Conservation (phyloP, 805 yeast species). For the Alloascoidea hylecoeti region DNA sequence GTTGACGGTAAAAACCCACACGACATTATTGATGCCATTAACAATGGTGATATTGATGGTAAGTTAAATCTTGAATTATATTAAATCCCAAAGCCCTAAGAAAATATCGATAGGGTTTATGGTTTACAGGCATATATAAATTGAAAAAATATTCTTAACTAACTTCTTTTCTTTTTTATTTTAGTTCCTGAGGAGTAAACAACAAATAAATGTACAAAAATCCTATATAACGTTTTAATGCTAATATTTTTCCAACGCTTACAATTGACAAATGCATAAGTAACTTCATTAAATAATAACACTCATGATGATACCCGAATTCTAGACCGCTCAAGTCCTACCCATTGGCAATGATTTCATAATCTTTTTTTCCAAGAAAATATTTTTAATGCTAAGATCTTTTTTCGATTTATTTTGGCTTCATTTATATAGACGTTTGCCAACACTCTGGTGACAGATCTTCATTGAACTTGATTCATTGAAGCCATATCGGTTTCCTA, state of each 20-base stretch:
- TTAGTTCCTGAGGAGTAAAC: constrained; percentile 18
- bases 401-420: constrained; percentile 2
- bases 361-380: neutral
- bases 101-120: too few relatives aligned
- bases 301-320: neutral
- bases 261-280: neutral
- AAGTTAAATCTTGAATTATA: too few relatives aligned
- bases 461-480: constrained; percentile 5
- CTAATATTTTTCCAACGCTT: neutral
- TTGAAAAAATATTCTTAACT: neutral
- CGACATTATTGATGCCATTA: constrained; percentile 95
- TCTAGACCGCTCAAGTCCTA: neutral
- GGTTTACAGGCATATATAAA: too few relatives aligned
- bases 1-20: constrained; percentile 99
- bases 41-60: constrained; percentile 93
- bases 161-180: constrained; percentile 1
- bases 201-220: neutral
- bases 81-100: constrained; percentile 1
- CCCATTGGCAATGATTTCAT: neutral
- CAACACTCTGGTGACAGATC: constrained; percentile 85
- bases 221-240: neutral
- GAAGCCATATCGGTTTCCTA: constrained; percentile 60
- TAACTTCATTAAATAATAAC: neutral
- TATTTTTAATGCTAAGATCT: neutral
- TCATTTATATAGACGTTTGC: constrained; percentile 37